Evolutionary conservation across 1,284 basidiomycete species (phyloP), one percentile per base, ranked within the genome.

Genomic region (Cystobasidium pallidum): DNA sequence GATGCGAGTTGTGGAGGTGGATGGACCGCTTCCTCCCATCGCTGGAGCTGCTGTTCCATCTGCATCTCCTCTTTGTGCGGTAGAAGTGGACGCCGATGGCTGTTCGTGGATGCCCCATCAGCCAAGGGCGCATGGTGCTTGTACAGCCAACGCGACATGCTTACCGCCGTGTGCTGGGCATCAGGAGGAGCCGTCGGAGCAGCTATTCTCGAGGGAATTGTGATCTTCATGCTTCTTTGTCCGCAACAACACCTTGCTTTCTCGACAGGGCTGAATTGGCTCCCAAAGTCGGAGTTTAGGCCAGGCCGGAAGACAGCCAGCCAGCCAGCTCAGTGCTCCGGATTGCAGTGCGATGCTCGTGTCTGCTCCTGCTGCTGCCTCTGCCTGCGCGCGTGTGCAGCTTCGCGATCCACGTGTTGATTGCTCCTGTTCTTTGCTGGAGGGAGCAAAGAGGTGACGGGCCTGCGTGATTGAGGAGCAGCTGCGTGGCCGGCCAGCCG

Each of bases 151-250:
- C 24, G 24, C 4, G 36, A 13, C 13, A 39, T 39, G 32, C 57
- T 19, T 11, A 34, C 34, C 36, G 57, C 32, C 24, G 19, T 3
- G 57, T 34, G 24, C 24, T 28, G 34, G 8, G 58, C 61, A 51
- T 63, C 61, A 45, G 61, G 61, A 45, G 61, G 61, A 63, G 61
- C 61, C 8, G 61, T 45, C 19, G 61, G 61, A 47, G 61, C 30
- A 4, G 41, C 24, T 45, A 63, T 63, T 21, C 61, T 45, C 13
- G 61, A 63, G 19, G 61, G 61, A 19, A 63, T 63, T 26, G 61
- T 63, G 36, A 63, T 63, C 61, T 63, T 63, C 61, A 63, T 63
- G 28, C 10, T 59, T 39, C 15, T n/a, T 54, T 17, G 17, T 41
- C 17, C 10, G 10, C 10, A 19, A 21, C n/a, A 19, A 3, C 17